Evolutionary conservation across 2,329 filamentous ascomycete species (phyloP), one percentile per base, ranked within the genome.

Genomic region (Triangularia setosa): DNA sequence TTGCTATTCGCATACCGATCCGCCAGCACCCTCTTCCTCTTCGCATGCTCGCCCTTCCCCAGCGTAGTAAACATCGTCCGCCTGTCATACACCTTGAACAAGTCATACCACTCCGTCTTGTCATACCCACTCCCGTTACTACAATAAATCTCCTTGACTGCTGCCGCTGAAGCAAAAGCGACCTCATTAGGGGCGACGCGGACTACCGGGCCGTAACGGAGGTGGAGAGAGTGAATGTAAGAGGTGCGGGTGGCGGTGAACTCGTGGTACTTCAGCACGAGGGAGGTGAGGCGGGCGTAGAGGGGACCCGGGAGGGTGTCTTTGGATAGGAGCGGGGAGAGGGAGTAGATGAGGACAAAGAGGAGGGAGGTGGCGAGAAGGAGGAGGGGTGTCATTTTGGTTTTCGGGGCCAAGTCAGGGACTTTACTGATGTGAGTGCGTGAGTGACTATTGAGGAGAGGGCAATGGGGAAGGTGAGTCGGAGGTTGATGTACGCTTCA

Each of bases 1-100:
- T 89, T 90, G 61, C 83, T 86, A 74, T 90, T 90, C 28, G 88
- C 85, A 72, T 91, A 91, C 28, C 87, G 80, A 70, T 90, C 86
- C 1, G 87, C 87, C 54, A 90, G 79, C 57, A 88, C 77, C 27
- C 87, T 81, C 71, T 87, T 89, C 65, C 86, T 81, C 67, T 82
- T 84, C 28, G 84, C 84, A 71, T 91, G 88, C 84, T 82, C 79
- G 5, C 79, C 78, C 71, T 84, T 87, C 62, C 81, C 80, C 64
- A 87, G 69, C 0, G 80, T 86, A 16, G 83, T 83, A 67, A 87
- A 87, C 84, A 87, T 87, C 61, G 84, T 87, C 67, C 83, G 82
- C 65, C 80, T 79, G 11, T 81, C 83, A 68, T 84, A 88, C 3
- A 87, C 78, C 63, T 72, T 81, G 67, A 89, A 89, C 18, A 89